Evolutionary conservation across 2,329 filamentous ascomycete species (phyloP), one percentile per base, ranked within the genome.

Genomic region (Aureobasidium namibiae): DNA sequence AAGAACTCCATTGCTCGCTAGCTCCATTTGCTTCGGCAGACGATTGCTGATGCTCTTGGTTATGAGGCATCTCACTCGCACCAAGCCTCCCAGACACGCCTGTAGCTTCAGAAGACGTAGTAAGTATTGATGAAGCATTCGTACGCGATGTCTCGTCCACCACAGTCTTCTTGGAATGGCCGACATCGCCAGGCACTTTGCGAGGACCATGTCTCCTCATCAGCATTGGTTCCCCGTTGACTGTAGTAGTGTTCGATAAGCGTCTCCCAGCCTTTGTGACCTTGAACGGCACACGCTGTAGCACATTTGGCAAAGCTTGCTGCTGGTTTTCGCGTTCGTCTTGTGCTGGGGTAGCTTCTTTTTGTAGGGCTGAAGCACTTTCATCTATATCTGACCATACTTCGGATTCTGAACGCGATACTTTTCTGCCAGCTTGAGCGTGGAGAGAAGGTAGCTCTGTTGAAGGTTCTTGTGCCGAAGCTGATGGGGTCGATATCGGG

Each of bases 71-170:
- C 14, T 42, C 68, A 65, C 75, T 78, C n/a, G 70, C 74, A 63
- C 72, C 76, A 1, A 75, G 76, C 16, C 67, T 67, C 53, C 67
- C 70, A 14, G 75, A 76, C 10, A 67, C 67, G 53, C 72, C 70
- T 3, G 75, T 77, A 42, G 36, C 7, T 33, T 29, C 48, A 29
- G 50, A 41, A 21, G 34, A 29, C 16, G 24, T 18, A 6, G 34
- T 39, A 10, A 42, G 26, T 9, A 26, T 8, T 31, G 38, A 33
- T 10, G 36, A n/a, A 9, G 16, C 11, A 42, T 18, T 14, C 11
- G 23, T n/a, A 26, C 21, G 39, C 29, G 29, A 10, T 18, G 29
- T 38, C n/a, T 54, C 50, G 29, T n/a, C n/a, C 38, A 16, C 23
- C 23, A 45, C 9, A 26, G 52, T 16, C 21, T 45, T 45, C 13